These are phyloP conservation scores for Backusella parvicylindrica DNA, from an alignment of 192 early-diverging fungal genomes.

Conservation along the genomic window DNA sequence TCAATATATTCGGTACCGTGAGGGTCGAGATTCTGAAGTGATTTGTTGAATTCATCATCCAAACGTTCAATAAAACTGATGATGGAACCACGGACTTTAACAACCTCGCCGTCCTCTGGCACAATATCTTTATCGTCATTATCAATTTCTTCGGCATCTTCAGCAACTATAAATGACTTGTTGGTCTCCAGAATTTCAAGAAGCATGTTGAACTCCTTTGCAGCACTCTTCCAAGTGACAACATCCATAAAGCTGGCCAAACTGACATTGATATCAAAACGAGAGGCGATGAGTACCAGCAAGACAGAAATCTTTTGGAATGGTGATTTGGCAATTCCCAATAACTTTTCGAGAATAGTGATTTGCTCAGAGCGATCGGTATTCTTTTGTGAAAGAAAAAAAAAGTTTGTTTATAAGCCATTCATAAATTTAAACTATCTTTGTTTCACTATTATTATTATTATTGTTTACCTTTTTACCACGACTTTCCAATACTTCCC, in stretches of 20 bases:
- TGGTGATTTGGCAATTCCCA: slow-evolving; percentile 59
- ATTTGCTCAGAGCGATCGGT: slow-evolving; percentile 83
- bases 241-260: slow-evolving; percentile 68
- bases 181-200: slow-evolving; percentile 77
- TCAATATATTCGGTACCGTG: slow-evolving; percentile 95
- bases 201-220: slow-evolving; percentile 71
- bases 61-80: slow-evolving; percentile 86
- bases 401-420: no score
- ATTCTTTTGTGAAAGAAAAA: slow-evolving; percentile 44
- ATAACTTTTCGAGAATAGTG: slow-evolving; percentile 58
- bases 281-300: slow-evolving; percentile 79
- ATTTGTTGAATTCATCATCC: slow-evolving; percentile 95
- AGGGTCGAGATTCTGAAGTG: slow-evolving; percentile 93
- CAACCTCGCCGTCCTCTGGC: slow-evolving; percentile 49
- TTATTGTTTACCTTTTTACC: slow-evolving; percentile 75
- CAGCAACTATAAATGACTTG: slow-evolving; percentile 62
- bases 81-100: slow-evolving; percentile 76
- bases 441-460: background rate
- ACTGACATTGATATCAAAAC: slow-evolving; percentile 78
- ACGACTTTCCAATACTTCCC: slow-evolving; percentile 73
- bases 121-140: slow-evolving; percentile 55
- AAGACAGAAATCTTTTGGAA: slow-evolving; percentile 83
- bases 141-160: slow-evolving; percentile 64
- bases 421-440: no score
- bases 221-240: slow-evolving; percentile 78